Base-by-base conservation (phyloP, 202 grass and related monocot species). In the Setaria italica region DNA sequence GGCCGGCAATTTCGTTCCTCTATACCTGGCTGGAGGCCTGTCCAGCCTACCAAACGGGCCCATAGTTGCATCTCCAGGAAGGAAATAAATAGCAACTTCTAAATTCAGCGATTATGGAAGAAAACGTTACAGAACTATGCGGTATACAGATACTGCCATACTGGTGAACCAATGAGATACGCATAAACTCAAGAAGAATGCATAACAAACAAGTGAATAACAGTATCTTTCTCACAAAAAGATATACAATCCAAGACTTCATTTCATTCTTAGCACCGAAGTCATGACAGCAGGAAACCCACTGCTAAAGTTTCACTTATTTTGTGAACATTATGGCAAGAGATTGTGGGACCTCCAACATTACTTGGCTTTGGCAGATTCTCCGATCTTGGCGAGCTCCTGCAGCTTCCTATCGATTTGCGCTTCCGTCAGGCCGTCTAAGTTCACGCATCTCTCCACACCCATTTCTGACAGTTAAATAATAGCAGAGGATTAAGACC, bases 351-450 rank as follows among this genome's bases (percentile, higher is more conserved):
- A 47, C 5, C 34, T 16, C 42, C 25, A 75, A 77, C 62, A 85
- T 48, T 73, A 49, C 77, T 70, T 82, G 48, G 71, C 42, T 76
- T 79, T 88, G 87, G 73, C 45, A 29, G 74, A 65, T 79, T 82
- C 65, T 47, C 87, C 88, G 4, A 86, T 91, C 80, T 88, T 92
- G 39, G 81, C 86, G 21, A 99, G 90, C 45, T 95, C 93, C 88
- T 96, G 91, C 48, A 99, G 90, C 85, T 94, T 99, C 73, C 88
- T 85, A 84, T 90, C 91, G 58, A 99, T 99, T 68, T 99, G 90
- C 10, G 78, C 84, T 86, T 95, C 90, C 9, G 90, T 92, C 43
- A 96, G 63, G 46, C 91, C 96, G 73, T 91, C 86, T 90, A 99
- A 89, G 33, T 70, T 65, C 62, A 88, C 93, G 6, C 91, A 99